Percentiles rank a stretch among this genome's conserved stretches.
Conservation (phyloP, 441 rosid species). For the Gossypium trilobum region DNA sequence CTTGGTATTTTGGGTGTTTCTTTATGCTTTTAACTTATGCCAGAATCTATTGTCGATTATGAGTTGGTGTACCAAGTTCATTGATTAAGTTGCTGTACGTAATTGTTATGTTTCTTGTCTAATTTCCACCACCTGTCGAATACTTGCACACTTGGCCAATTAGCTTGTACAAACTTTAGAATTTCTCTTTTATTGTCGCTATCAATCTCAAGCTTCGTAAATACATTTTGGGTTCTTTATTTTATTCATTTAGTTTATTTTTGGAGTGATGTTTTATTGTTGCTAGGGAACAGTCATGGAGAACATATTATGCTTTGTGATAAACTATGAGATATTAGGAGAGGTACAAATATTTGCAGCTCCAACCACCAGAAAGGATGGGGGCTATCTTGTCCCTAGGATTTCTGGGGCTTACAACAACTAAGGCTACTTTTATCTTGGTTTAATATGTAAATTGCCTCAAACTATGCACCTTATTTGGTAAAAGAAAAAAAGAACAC, state of each 20-base stretch:
- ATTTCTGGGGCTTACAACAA: not conserved
- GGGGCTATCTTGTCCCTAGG: not conserved
- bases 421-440: not conserved
- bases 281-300: not conserved
- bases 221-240: not conserved
- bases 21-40: not conserved
- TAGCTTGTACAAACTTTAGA: not conserved
- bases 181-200: not conserved
- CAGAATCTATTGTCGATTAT: not conserved
- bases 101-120: not conserved
- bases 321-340: not conserved
- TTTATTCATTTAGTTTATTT: not conserved
- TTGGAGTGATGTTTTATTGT: not conserved
- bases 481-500: not conserved
- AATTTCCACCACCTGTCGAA: not conserved
- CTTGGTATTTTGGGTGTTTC: not conserved
- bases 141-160: not conserved
- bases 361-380: not conserved
- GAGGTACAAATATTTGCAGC: not conserved
- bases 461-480: not conserved
- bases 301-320: not conserved
- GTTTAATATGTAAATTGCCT: not conserved
- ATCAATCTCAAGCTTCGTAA: not conserved
- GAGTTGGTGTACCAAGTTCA: not conserved
- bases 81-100: not conserved